Evolutionary conservation across 1,284 basidiomycete genomes (phyloP).

Genomic region (Ustilago crameri): DNA sequence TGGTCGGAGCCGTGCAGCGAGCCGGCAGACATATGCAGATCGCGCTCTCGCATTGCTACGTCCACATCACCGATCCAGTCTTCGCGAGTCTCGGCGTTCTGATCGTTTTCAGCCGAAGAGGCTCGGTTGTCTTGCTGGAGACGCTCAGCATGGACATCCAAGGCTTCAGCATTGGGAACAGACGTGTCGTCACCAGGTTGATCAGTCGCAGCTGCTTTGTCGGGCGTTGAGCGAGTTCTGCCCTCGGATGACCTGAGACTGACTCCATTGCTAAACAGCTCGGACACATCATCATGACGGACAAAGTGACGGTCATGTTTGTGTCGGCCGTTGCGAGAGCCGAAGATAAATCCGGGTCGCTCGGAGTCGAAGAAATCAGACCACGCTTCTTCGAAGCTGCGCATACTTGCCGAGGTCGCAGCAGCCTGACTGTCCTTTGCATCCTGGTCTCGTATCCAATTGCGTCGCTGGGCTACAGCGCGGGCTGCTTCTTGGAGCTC

Average conservation of each 20-base stretch:
- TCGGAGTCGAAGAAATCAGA: conserved; percentile 15
- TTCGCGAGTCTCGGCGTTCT: conserved; percentile 13
- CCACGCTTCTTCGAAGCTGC: conserved; percentile 16
- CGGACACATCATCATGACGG: conserved; percentile 19
- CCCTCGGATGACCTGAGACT: conserved; percentile 11
- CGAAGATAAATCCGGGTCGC: conserved; percentile 27
- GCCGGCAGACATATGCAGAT: conserved; percentile 16
- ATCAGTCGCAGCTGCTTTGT: neutral
- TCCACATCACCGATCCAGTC: conserved; percentile 47
- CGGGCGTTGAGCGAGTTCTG: conserved; percentile 1
- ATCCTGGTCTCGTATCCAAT: conserved; percentile 31
- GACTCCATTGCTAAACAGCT: conserved; percentile 7
- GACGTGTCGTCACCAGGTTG: conserved; percentile 12
- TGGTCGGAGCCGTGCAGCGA: conserved; percentile 4
- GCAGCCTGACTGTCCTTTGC: conserved; percentile 14
- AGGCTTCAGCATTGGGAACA: neutral
- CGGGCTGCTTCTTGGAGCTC: conserved; percentile 41
- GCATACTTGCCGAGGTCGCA: conserved; percentile 3
- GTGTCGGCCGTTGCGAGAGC: conserved; percentile 16
- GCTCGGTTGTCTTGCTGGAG: neutral
- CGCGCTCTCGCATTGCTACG: conserved; percentile 30
- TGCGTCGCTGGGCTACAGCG: conserved; percentile 31
- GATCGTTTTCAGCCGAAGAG: too few species aligned
- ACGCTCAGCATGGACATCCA: neutral
- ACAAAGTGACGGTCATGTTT: conserved; percentile 7